Percentiles rank a stretch among this genome's conserved stretches.
Evolutionary conservation across 441 rosid species (phyloP).

Genomic region (Lepidium campestre): DNA sequence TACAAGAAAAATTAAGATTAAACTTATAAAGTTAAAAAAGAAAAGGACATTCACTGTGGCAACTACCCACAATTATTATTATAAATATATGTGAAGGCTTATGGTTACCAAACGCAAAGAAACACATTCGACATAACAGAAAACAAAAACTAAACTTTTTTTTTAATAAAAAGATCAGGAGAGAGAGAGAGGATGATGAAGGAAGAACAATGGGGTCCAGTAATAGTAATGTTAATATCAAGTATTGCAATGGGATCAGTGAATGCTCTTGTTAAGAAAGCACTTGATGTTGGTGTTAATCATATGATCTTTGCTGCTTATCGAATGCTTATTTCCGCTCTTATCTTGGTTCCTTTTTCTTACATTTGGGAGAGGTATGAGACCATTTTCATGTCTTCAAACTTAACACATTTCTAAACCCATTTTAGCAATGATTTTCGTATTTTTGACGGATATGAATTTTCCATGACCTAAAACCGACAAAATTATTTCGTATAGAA

Average conservation of each 20-base stretch:
- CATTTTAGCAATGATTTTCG: too few relatives aligned
- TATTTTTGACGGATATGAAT: too few relatives aligned
- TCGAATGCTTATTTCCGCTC: constrained; percentile 38
- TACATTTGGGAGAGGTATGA: constrained; percentile 51
- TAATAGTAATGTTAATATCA: constrained; percentile 34
- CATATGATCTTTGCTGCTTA: constrained; percentile 48
- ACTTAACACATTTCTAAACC: too few relatives aligned
- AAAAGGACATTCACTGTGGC: constrained; percentile 3
- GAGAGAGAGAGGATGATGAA: constrained; percentile 4
- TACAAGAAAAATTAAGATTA: neutral
- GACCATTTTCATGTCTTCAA: neutral
- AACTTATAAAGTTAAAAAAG: neutral
- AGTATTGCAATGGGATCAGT: constrained; percentile 46
- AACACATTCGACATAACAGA: constrained; percentile 10
- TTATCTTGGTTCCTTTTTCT: constrained; percentile 49
- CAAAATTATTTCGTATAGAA: too few relatives aligned
- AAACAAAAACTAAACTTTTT: neutral
- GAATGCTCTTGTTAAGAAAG: constrained; percentile 45
- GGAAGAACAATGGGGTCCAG: constrained; percentile 38
- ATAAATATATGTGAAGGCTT: constrained; percentile 18
- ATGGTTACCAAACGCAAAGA: constrained; percentile 22
- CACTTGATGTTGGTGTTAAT: constrained; percentile 41
- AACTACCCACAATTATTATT: neutral
- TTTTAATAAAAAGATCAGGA: neutral
- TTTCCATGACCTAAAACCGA: too few relatives aligned